These are phyloP conservation scores for Talaromyces stipitatus DNA, from an alignment of 495 filamentous ascomycete genomes.

Conservation along the genomic window DNA sequence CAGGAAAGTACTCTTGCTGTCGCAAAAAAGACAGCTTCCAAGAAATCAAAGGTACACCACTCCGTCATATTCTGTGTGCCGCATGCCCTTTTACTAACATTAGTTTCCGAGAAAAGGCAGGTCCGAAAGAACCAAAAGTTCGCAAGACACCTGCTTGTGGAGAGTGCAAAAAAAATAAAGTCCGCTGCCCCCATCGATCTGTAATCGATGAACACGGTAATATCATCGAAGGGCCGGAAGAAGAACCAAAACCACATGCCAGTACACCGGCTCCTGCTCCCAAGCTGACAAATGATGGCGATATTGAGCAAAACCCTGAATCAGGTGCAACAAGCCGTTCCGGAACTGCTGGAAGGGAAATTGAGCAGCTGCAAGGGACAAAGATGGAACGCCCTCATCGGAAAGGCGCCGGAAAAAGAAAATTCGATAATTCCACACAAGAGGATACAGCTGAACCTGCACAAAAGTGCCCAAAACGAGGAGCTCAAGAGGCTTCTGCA, in stretches of 20 bases:
- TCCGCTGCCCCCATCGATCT: conserved; percentile 11
- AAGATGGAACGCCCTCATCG: not conserved
- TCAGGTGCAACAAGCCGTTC: not conserved
- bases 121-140: not conserved
- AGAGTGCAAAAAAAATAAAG: conserved; percentile 15
- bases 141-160: conserved; percentile 3
- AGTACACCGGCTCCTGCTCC: no score
- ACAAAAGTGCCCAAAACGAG: not conserved
- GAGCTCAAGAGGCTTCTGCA: not conserved
- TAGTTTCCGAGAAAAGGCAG: not conserved
- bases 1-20: no score
- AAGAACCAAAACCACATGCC: no score
- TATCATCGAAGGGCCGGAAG: not conserved
- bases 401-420: not conserved
- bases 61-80: no score
- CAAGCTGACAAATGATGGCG: no score
- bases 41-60: no score
- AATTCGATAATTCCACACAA: not conserved
- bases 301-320: no score
- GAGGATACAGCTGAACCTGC: not conserved
- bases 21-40: no score
- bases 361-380: not conserved
- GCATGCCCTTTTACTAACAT: no score
- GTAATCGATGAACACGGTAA: not conserved
- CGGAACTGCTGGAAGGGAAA: not conserved